Evolutionary conservation across 176 grass and related monocot species (phyloP).

Genomic region (Urochloa ruziziensis): DNA sequence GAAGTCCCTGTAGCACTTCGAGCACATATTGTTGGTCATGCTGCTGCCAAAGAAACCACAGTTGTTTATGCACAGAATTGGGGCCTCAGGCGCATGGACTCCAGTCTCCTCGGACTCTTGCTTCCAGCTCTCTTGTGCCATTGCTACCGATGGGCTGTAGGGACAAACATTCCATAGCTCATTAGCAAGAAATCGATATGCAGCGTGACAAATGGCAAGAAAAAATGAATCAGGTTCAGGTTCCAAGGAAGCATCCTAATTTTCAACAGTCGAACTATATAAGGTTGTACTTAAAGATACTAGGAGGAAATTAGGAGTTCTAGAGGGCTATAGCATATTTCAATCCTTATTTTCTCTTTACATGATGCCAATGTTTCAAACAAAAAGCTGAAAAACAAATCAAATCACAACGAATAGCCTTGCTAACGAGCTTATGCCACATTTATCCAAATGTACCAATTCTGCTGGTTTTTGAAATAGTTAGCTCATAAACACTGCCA

Average conservation of each 20-base stretch:
- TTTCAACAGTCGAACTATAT: neutral
- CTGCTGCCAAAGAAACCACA: constrained; percentile 86
- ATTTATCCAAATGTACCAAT: neutral
- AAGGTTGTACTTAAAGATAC: neutral
- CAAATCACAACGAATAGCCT: neutral
- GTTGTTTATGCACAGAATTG: constrained; percentile 69
- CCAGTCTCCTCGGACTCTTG: constrained; percentile 43
- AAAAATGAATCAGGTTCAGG: neutral
- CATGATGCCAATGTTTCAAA: neutral
- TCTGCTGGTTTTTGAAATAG: neutral
- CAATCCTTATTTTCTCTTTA: neutral
- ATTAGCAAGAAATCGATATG: neutral
- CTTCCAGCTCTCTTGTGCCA: constrained; percentile 92
- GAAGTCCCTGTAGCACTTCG: constrained; percentile 65
- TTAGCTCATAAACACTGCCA: neutral
- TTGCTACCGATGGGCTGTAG: constrained; percentile 27
- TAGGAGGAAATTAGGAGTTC: neutral
- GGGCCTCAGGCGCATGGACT: constrained; percentile 52
- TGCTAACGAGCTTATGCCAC: neutral
- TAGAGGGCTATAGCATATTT: neutral
- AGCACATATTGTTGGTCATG: constrained; percentile 74
- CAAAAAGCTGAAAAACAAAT: neutral
- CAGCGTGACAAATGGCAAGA: neutral
- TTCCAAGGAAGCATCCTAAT: neutral
- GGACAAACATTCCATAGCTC: neutral